Evolutionary conservation across 2,329 filamentous ascomycete genomes (phyloP), one percentile per base, ranked within the genome.

Genomic region (Cladosporium sp.): DNA sequence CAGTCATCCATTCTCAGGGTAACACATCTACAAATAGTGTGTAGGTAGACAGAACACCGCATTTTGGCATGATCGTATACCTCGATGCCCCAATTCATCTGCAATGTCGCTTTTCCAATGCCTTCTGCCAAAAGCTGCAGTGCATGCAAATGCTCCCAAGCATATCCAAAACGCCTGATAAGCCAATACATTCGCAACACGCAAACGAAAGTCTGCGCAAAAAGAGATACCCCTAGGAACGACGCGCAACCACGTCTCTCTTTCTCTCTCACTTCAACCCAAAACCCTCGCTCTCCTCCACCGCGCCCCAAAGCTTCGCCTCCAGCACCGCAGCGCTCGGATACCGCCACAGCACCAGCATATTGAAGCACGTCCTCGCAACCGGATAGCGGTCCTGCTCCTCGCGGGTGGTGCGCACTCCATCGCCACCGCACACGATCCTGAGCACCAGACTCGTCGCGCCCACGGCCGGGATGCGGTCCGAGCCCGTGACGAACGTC

Each of bases 271-370:
- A 92, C 68, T 91, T 93, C 68, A 96, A 76, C 32, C 90, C 90
- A 77, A 96, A 96, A 2, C 91, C 91, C 68, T 95, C 89, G 64
- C 90, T 95, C 69, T 91, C 89, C 58, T 82, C 76, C n/a, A 95
- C 89, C 3, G 91, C 91, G 57, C 82, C 80, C 89, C 90, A 95
- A 32, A 96, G 73, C 74, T 84, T 83, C 48, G 70, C 72, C 67
- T 89, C 85, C 54, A 95, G 68, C 59, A 80, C 84, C 64, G 83
- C 77, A 60, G 77, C 81, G 3, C 80, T 82, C 34, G 70, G 66
- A 69, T 92, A 95, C 43, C 82, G 79, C 72, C 85, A 92, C 53
- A 96, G 72, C 4, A 85, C 84, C 58, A 96, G 65, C 68, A 85
- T 82, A 67, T 95, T 95, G 72, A 96, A 96, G 68, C 91, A 96